Evolutionary conservation across 768 basidiomycete genomes (phyloP), one percentile per base, ranked within the genome.

Genomic region (Lactifluus piperatus): DNA sequence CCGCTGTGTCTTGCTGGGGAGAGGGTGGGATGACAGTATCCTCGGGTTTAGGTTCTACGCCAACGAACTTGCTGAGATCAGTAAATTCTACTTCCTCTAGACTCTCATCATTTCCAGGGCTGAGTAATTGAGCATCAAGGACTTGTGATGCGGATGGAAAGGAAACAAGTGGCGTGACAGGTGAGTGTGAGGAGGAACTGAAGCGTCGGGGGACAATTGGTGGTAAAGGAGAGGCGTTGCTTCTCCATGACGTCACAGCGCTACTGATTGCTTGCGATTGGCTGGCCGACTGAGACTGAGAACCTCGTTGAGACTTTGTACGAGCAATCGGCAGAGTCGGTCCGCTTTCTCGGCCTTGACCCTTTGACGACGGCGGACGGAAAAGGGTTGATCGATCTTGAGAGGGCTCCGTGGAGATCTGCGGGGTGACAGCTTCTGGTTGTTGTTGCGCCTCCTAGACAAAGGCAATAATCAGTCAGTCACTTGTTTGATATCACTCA

Each of bases 51-150:
- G 68, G 51, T 29, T 71, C 70, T 48, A 72, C 72, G 29, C 80
- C 83, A 11, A 87, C 76, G 59, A 91, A 81, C 71, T 81, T 85
- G 44, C 77, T 86, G 68, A 91, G 76, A 48, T 92, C 88, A 2
- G 80, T 79, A 64, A 90, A 92, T 66, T 91, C 88, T 7, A 92
- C 80, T n/a, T 87, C 79, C 66, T 91, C 88, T 3, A 91, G 76
- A 55, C 83, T 79, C 64, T 85, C 86, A 22, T 78, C 81, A 4
- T 76, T 70, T 54, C 72, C 70, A 43, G 76, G 70, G 18, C 73
- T 72, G n/a, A 86, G 61, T 10, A 69, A 60, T 18, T 70, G 69
- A n/a, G 69, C 58, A 44, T 71, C 74, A 27, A 71, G 69, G 10
- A 78, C 65, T 30, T 71, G 39, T 16, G 70, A 65, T 13, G 68